Percentiles rank a stretch among this genome's conserved stretches.
Evolutionary conservation across 2,329 filamentous ascomycete species (phyloP).

Genomic region (Penicillium sclerotigenum): DNA sequence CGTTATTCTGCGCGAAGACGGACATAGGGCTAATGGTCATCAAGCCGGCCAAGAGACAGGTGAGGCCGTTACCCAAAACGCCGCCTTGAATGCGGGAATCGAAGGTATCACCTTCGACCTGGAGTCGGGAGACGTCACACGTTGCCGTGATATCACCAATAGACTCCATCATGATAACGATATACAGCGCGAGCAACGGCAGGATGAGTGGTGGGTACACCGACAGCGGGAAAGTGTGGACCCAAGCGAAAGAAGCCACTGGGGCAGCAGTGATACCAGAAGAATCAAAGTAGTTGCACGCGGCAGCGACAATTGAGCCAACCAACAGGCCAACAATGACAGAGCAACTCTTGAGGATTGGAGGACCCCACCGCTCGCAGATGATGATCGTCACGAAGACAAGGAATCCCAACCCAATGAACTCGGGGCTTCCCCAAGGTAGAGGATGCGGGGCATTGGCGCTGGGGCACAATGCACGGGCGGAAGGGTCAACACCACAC

Average conservation of each 20-base stretch:
- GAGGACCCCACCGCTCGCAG: constrained; percentile 66
- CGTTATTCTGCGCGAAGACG: constrained; percentile 67
- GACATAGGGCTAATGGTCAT: constrained; percentile 68
- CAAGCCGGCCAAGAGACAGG: constrained; percentile 60
- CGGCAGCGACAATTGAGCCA: constrained; percentile 65
- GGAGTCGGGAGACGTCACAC: constrained; percentile 62
- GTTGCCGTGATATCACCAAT: constrained; percentile 68
- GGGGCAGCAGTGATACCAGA: constrained; percentile 60
- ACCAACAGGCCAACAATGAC: constrained; percentile 64
- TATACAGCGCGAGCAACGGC: constrained; percentile 56
- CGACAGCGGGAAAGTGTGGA: constrained; percentile 63
- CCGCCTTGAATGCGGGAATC: constrained; percentile 69
- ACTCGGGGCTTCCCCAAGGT: constrained; percentile 61
- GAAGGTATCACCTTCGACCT: constrained; percentile 62
- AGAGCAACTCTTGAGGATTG: constrained; percentile 67
- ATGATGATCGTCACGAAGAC: constrained; percentile 67
- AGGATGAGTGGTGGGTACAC: constrained; percentile 66
- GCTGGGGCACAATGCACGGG: constrained; percentile 56
- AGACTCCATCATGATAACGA: constrained; percentile 66
- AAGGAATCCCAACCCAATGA: constrained; percentile 64
- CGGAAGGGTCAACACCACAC: constrained; percentile 43
- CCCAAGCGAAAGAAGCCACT: constrained; percentile 66
- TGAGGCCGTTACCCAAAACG: constrained; percentile 64
- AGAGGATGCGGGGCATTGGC: constrained; percentile 59
- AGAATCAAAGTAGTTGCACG: constrained; percentile 63